Evolutionary conservation across 768 basidiomycete species (phyloP), one percentile per base, ranked within the genome.

Genomic region (Auricularia heimuer): DNA sequence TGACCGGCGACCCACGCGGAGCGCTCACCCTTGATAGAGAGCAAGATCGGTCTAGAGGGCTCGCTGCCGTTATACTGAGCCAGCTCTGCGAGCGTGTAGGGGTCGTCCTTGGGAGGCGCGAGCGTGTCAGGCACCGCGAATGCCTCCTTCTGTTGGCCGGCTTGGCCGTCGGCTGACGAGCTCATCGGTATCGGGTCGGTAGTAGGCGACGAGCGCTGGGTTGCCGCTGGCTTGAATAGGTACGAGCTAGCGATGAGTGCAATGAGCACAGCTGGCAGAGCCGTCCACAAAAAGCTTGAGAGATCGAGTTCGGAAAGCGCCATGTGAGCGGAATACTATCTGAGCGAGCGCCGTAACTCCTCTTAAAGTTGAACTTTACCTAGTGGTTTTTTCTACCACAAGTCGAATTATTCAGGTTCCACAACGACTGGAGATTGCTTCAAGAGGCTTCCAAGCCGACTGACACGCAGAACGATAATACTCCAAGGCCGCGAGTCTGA

Each of bases 11-110:
- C 18, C 37, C 54, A 34, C n/a, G n/a, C 47, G 21, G 54, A 6
- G 21, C 24, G 69, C 72, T 54, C 65, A 87, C 92, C 92, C 81
- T 97, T 98, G 78, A 98, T 95, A 36, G 93, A 88, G 54, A 98
- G 89, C 69, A 89, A 94, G 67, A 98, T 91, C 0, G 92, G 91
- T 69, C 83, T 84, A 47, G 75, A 70, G 0, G 80, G 72, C 67
- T 86, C 83, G 0, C 79, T 77, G 18, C 95, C 95, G 74, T 94
- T 85, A 73, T 80, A 94, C 70, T 80, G 67, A 45, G 80, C 85
- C 66, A 98, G 80, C 68, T 90, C 75, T 67, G 82, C 82, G 16
- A 80, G 79, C 0, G 90, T 88, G 77, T 85, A 90, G 0, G 90
- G 88, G 73, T 92, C 88, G 68, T 88, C 78, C 74, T 90, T 90